Base-by-base conservation (phyloP, 805 yeast species). In the Barnettozyma wickerhamii region DNA sequence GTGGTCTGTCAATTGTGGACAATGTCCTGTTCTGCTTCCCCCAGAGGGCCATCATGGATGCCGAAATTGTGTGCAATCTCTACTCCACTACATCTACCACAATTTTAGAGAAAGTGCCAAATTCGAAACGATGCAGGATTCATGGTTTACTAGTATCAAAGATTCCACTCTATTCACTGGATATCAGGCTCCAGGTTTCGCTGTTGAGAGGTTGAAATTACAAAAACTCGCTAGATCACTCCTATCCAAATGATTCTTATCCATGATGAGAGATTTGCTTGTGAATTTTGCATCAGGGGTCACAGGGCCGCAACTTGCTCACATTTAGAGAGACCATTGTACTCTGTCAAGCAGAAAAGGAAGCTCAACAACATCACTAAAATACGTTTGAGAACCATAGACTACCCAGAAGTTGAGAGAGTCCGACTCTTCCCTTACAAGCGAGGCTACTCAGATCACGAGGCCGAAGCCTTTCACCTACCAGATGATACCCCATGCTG, bases 231-330 rank as follows among this genome's bases (percentile, higher is more conserved):
- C n/a, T n/a, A n/a, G n/a, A 23, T 23, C 26, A 23, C 9, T 2
- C 12, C 3, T 3, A 2, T 12, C 12, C 26, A 9, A 23, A 23
- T 42, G 46, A 38, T 42, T 19, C 13, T 35, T n/a, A 38, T 38
- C 7, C 40, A 38, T 14, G 33, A 31, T 10, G 46, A 42, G 17
- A 28, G 46, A 29, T 21, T 38, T 4, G 35, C 37, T 3, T 42
- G 46, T 35, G 42, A 24, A 15, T 23, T 23, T 5, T 38, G 46
- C 19, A 42, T 42, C 21, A 23, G 46, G 20, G 46, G 46, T 6
- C 46, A 42, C 18, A 29, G 46, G 3, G 40, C 42, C 6, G 37
- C 33, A 14, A 36, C 35, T 19, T 42, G 42, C 30, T 32, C 23
- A n/a, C 46, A 42, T 24, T 23, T 21, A 10, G 26, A 28, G 18